phyloP scores from a whole-genome alignment of 2,329 filamentous ascomycete species.

The Incumbomyces lentus region DNA sequence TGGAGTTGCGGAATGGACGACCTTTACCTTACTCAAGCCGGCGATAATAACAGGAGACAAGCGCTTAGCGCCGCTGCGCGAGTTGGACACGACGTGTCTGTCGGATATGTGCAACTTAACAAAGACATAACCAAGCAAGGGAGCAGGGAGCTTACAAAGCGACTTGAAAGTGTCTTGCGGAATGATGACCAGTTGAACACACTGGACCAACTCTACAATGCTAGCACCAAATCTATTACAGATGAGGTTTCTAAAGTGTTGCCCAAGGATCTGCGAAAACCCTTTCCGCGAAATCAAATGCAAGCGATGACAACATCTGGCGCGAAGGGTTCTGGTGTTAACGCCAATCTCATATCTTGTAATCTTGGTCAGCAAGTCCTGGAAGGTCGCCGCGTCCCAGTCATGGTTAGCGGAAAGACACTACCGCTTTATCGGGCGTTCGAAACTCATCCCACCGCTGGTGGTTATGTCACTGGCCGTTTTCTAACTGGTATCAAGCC shows the following conservation, averaged over 20 bases:
- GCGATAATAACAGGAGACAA: constrained; percentile 60
- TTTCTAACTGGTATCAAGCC: constrained; percentile 97
- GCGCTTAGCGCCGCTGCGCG: constrained; percentile 56
- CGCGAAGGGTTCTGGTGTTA: constrained; percentile 85
- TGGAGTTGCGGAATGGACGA: constrained; percentile 98
- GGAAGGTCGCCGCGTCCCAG: constrained; percentile 84
- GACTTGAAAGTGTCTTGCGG: constrained; percentile 79
- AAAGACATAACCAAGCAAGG: constrained; percentile 51
- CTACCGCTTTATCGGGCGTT: constrained; percentile 88
- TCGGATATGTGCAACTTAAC: constrained; percentile 78
- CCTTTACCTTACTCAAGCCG: constrained; percentile 68
- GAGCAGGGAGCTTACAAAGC: constrained; percentile 61
- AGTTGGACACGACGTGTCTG: constrained; percentile 68
- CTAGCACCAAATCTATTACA: constrained; percentile 58
- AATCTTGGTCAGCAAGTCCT: constrained; percentile 94
- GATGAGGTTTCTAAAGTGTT: constrained; percentile 65
- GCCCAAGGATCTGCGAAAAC: constrained; percentile 72
- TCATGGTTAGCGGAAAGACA: constrained; percentile 97
- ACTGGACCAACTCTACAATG: constrained; percentile 79
- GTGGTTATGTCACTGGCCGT: constrained; percentile 86
- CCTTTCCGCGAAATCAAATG: constrained; percentile 96
- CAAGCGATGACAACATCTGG: constrained; percentile 96
- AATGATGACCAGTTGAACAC: constrained; percentile 86
- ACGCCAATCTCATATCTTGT: constrained; percentile 94
- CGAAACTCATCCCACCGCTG: constrained; percentile 78